Percentiles rank a stretch among this genome's conserved stretches.
phyloP scores from a whole-genome alignment of 2,329 filamentous ascomycete genomes.

The Epichloe baconii region DNA sequence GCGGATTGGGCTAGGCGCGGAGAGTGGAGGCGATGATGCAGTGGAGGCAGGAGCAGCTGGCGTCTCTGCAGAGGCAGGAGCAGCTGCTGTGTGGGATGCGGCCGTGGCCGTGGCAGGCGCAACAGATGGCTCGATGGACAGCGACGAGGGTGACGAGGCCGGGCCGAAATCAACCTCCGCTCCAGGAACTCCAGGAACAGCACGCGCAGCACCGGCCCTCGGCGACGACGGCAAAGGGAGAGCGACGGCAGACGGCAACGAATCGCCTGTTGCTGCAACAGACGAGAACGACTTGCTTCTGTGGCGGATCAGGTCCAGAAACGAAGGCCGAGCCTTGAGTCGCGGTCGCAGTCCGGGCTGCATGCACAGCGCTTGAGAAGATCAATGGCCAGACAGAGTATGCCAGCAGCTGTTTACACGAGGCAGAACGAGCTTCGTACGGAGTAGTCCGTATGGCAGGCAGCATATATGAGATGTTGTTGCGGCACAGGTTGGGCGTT shows the following conservation, averaged over 20 bases:
- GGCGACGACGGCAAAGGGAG: constrained; percentile 4
- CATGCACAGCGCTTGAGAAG: constrained; percentile 25
- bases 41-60: constrained; percentile 10
- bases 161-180: background rate
- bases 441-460: background rate
- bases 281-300: constrained; percentile 14
- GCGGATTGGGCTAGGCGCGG: constrained; percentile 4
- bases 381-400: background rate
- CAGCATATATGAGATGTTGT: background rate
- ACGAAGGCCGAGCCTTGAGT: constrained; percentile 38
- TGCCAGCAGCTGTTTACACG: background rate
- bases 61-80: background rate
- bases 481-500: background rate
- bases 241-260: background rate
- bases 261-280: background rate
- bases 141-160: background rate
- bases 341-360: constrained; percentile 36
- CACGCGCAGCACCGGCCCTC: background rate
- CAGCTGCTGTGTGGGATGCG: background rate
- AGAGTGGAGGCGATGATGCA: constrained; percentile 23
- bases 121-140: background rate
- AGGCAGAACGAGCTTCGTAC: background rate
- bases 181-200: background rate
- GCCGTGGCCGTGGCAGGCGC: background rate
- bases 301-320: constrained; percentile 36